Conservation (phyloP, 2,329 filamentous ascomycete species). For the Exophiala spinifera region DNA sequence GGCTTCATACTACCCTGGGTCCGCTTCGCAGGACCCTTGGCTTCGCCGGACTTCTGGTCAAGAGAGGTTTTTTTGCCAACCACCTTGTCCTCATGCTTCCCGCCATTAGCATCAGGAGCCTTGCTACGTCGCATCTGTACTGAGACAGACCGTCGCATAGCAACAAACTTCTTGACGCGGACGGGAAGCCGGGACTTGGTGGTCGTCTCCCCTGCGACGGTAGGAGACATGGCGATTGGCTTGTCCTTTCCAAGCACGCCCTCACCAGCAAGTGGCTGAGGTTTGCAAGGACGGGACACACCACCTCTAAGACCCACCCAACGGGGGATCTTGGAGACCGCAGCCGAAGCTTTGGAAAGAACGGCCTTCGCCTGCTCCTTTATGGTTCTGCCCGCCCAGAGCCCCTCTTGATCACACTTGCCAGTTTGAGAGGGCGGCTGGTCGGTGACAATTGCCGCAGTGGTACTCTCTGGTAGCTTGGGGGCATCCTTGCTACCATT, state of each 20-base stretch:
- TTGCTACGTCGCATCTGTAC: conserved; percentile 10
- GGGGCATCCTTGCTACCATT: conserved; percentile 15
- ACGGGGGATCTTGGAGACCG: conserved; percentile 14
- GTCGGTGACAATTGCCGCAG: conserved; percentile 17
- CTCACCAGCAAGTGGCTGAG: conserved; percentile 9
- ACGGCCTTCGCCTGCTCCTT: conserved; percentile 2
- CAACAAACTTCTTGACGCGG: conserved; percentile 9
- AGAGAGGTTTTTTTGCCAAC: conserved; percentile 2
- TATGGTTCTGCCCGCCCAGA: conserved; percentile 6
- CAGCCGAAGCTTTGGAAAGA: conserved; percentile 10
- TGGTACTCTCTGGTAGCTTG: conserved; percentile 6
- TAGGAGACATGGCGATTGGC: conserved; percentile 9
- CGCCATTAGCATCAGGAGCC: conserved; percentile 3
- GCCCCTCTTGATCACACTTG: conserved; percentile 4
- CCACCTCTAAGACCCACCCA: conserved; percentile 9
- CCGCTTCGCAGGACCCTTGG: neutral
- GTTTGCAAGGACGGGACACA: conserved; percentile 8
- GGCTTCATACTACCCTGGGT: conserved; percentile 10
- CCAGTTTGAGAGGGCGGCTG: conserved; percentile 5
- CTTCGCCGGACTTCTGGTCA: too few species aligned
- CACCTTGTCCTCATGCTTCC: conserved; percentile 3
- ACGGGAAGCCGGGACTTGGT: conserved; percentile 17
- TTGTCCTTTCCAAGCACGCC: conserved; percentile 11
- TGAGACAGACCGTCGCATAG: conserved; percentile 9
- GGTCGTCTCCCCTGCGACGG: conserved; percentile 3